phyloP scores from a whole-genome alignment of 345 rosid species.

The Theobroma cacao region DNA sequence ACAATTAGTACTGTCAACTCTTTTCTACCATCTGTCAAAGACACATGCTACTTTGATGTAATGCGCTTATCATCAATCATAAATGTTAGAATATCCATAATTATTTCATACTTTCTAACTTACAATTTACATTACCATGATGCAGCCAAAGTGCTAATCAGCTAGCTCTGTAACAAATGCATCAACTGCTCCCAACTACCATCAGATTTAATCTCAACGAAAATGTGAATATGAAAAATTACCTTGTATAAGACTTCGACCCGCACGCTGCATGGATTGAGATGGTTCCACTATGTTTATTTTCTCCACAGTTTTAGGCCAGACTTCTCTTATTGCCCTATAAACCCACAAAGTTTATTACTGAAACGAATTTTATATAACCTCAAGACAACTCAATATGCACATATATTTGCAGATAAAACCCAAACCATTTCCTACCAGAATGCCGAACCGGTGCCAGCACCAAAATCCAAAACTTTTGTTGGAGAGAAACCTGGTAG shows the following conservation, averaged over 20 bases:
- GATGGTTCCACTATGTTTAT: conserved; percentile 90
- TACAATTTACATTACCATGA: not conserved
- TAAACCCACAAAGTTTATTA: conserved; percentile 10
- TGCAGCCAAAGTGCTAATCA: not conserved
- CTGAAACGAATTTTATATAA: not conserved
- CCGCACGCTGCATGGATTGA: conserved; percentile 95
- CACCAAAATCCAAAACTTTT: conserved; percentile 86
- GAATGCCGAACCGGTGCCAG: conserved; percentile 94
- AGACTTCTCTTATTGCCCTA: conserved; percentile 90
- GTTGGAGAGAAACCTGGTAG: conserved; percentile 68
- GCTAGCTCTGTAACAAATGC: not conserved
- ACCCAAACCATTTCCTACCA: conserved; percentile 48
- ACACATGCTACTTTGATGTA: not conserved
- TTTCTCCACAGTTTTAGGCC: conserved; percentile 76
- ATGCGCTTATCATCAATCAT: not conserved
- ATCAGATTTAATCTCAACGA: not conserved
- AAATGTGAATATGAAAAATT: not conserved
- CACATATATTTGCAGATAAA: not conserved
- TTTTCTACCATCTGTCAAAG: not conserved
- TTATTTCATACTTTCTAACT: not conserved
- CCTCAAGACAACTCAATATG: not conserved
- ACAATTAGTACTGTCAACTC: not conserved
- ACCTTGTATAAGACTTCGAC: conserved; percentile 79
- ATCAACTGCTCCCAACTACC: not conserved
- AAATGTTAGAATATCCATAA: not conserved